A percentile compares a stretch with the other conserved stretches of the same genome.
Conservation (phyloP, 371 early-diverging fungal genomes). For the Dinochytrium kinnereticum region DNA sequence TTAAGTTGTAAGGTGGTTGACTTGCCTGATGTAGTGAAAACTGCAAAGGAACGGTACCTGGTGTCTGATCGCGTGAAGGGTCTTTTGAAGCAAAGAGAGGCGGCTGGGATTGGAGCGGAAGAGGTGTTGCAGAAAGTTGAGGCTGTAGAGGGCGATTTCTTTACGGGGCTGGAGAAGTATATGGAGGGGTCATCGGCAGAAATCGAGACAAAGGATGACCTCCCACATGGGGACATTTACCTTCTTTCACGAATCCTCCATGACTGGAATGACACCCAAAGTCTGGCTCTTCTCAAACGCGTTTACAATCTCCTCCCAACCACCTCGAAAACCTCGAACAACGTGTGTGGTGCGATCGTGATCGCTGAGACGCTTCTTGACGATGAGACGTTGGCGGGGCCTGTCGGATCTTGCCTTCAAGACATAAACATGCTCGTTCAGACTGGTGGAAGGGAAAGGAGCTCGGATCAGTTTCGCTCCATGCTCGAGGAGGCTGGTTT, state of each 20-base stretch:
- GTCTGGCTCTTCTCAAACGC: constrained; percentile 10
- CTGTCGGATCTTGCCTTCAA: constrained; percentile 18
- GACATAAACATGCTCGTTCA: constrained; percentile 30
- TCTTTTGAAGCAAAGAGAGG: too few species aligned
- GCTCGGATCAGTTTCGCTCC: background rate
- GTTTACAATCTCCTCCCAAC: background rate
- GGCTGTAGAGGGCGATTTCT: background rate
- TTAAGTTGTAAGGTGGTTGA: background rate
- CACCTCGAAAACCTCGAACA: background rate
- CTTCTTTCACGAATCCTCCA: constrained; percentile 36
- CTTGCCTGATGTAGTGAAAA: background rate
- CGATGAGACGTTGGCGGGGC: background rate
- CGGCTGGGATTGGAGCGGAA: background rate
- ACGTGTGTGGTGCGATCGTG: constrained; percentile 23
- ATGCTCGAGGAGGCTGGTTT: constrained; percentile 9
- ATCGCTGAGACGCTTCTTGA: constrained; percentile 29
- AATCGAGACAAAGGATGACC: background rate
- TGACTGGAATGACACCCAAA: constrained; percentile 31
- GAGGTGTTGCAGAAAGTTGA: background rate
- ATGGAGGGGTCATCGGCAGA: background rate
- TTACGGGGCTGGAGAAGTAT: background rate
- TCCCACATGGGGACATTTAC: constrained; percentile 7
- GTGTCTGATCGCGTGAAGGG: background rate
- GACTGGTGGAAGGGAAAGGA: constrained; percentile 18
- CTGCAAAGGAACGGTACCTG: constrained; percentile 5